Evolutionary conservation across 495 filamentous ascomycete species (phyloP), one percentile per base, ranked within the genome.

Genomic region (Penicillium taxi): DNA sequence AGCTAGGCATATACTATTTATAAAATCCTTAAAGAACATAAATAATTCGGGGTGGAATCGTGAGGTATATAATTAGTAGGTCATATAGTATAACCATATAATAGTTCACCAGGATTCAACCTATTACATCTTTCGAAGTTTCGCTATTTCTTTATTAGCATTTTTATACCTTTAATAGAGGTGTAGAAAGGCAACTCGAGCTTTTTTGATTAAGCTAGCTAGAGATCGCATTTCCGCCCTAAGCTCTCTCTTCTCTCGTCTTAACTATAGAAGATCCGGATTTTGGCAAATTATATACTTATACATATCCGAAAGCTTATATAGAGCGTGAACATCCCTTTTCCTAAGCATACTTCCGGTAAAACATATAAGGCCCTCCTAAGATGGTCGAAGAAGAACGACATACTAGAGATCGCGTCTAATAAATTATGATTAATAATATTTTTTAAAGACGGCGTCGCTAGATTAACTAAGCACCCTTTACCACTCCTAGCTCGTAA

Each of bases 341-440:
- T 56, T 59, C 33, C 46, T 52, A 17, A 54, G 50, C 32, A 54
- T 59, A 22, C 50, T 50, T 0, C 38, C 42, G 17, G 42, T 37
- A 9, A 37, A 13, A 5, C 34, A 35, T 19, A 55, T 1, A 11
- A 59, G 22, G 30, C 45, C 43, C 13, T 56, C 45, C 28, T 59
- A 22, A 33, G 46, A 19, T 2, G 44, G 44, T 27, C 41, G 38
- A 47, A 59, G 52, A 28, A 56, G 49, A 41, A 57, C 42, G 4
- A 60, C 33, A 53, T 54, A 5, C 19, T 57, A 22, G 19, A 57
- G 51, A 38, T 57, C 49, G 14, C 38, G 40, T 16, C 12, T 6
- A 41, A 60, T 55, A 40, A 57, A 57, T 27, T 60, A 22, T 32
- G 38, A 48, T 38, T 60, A 33, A 21, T 60, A 60, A 19, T 57